Conservation (phyloP, 179 eudicot genomes). For the Vitellaria paradoxa region DNA sequence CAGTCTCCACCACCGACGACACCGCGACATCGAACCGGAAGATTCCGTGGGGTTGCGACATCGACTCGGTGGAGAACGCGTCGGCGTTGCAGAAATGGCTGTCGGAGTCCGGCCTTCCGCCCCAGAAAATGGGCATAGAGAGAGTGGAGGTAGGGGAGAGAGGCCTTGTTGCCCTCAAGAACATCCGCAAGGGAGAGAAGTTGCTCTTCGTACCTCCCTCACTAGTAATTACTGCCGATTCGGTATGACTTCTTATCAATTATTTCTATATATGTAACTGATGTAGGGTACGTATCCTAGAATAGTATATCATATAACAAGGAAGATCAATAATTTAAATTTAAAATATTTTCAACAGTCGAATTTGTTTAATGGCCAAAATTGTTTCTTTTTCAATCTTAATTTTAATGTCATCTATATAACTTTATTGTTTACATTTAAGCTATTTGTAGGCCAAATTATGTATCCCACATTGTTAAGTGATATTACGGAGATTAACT, state of each 20-base stretch:
- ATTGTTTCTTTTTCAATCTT: too few relatives aligned
- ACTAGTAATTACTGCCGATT: constrained; percentile 71
- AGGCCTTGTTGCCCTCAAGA: constrained; percentile 82
- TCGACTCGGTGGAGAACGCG: constrained; percentile 75
- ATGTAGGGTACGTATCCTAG: too few relatives aligned
- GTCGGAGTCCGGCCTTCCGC: constrained; percentile 58
- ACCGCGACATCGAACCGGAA: constrained; percentile 10
- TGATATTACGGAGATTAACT: too few relatives aligned
- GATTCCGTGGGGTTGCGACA: constrained; percentile 86
- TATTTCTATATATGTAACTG: background rate
- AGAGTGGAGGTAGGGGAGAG: constrained; percentile 87
- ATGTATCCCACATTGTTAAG: too few relatives aligned
- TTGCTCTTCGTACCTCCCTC: constrained; percentile 88
- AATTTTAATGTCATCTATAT: too few relatives aligned
- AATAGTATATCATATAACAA: too few relatives aligned
- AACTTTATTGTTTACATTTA: too few relatives aligned
- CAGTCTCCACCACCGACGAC: constrained; percentile 37
- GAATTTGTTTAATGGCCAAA: too few relatives aligned
- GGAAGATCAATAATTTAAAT: too few relatives aligned
- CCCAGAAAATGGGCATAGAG: constrained; percentile 77
- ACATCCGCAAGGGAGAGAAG: constrained; percentile 76
- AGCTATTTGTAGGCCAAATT: too few relatives aligned
- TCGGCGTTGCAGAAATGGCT: constrained; percentile 73
- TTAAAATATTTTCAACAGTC: too few relatives aligned
- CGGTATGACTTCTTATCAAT: constrained; percentile 34